Base-by-base conservation (phyloP, 768 basidiomycete genomes). In the Rhodotorula paludigena region DNA sequence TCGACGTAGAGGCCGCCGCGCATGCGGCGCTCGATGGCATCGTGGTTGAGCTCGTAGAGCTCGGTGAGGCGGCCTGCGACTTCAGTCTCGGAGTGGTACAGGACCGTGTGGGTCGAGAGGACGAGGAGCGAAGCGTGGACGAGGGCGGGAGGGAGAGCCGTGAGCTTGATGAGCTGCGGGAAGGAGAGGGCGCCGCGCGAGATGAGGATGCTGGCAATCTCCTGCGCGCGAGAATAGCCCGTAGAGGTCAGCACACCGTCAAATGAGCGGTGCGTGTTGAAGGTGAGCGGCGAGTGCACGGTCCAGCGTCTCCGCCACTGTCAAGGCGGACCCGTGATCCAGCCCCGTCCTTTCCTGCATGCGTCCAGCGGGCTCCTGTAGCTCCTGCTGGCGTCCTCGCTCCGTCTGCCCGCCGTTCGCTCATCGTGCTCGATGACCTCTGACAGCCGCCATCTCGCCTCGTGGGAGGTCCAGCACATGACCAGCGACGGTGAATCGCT, bases 11-110 rank as follows among this genome's bases (percentile, higher is more conserved):
- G 15, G 16, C 67, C 64, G 5, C 61, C 68, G 5, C 72, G 57
- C 2, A 60, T 10, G 10, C 72, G 32, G 21, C 58, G 53, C 42
- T 69, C 72, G 30, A 69, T 47, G 0, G 55, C 64, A 33, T 48
- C 47, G 36, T 66, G 61, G 62, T 69, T 66, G 47, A 73, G 63
- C 58, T 73, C 72, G 68, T 69, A 73, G 16, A 69, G 54, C 42
- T 73, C 67, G 39, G 58, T 49, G 38, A 69, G 58, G 16, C 63
- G 60, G 23, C 67, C 67, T 32, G 33, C 36, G 48, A 63, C 48
- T 38, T 73, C 72, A 45, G 62, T 64, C 18, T 73, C 72, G 10
- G 64, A 63, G 65, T 73, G 68, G 54, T 35, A 66, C 35, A 73
- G 63, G 64, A 69, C 57, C 32, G 53, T 53, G 61, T 73, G 72